phyloP scores from a whole-genome alignment of 306 rosid genomes.

The Cucumis melo region DNA sequence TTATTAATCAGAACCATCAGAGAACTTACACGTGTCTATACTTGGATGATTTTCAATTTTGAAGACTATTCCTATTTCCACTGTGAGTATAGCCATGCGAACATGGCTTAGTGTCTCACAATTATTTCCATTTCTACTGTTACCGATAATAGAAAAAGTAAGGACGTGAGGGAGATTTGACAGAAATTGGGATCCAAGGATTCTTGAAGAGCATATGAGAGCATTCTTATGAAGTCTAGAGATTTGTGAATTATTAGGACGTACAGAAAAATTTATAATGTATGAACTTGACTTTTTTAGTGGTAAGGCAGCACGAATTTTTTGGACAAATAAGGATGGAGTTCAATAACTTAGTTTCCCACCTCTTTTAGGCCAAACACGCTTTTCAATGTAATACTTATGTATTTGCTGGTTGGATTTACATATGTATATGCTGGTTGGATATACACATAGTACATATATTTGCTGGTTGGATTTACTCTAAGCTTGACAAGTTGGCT shows the following conservation, averaged over 20 bases:
- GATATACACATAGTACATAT: neutral
- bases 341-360: too few relatives aligned
- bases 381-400: neutral
- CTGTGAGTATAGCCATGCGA: neutral
- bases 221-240: too few relatives aligned
- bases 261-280: too few relatives aligned
- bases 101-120: neutral
- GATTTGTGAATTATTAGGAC: too few relatives aligned
- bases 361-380: too few relatives aligned
- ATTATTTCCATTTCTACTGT: neutral
- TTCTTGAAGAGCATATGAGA: neutral
- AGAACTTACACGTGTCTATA: neutral
- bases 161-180: neutral
- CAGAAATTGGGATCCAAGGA: neutral
- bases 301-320: too few relatives aligned
- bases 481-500: neutral
- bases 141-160: neutral
- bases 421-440: neutral
- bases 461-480: neutral
- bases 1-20: neutral
- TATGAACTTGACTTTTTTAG: too few relatives aligned
- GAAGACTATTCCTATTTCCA: neutral
- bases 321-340: too few relatives aligned
- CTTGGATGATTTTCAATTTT: conserved; percentile 1
- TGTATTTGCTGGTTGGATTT: neutral